Conservation (phyloP, 2,329 filamentous ascomycete genomes). For the Fusarium sp. region DNA sequence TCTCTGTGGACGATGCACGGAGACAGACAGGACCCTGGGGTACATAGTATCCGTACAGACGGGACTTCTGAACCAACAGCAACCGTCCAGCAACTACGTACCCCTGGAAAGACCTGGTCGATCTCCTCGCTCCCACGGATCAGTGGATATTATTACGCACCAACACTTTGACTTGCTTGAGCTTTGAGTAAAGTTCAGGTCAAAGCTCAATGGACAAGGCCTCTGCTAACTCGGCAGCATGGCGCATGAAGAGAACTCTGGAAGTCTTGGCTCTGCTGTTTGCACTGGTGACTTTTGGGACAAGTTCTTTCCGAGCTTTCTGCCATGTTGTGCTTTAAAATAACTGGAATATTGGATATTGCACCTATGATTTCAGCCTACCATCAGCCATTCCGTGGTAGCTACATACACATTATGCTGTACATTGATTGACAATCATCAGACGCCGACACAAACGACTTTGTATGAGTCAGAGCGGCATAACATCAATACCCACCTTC, state of each 20-base stretch:
- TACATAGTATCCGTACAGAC: slow-evolving; percentile 6
- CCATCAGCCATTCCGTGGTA: neutral
- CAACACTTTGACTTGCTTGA: slow-evolving; percentile 1
- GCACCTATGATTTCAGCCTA: slow-evolving; percentile 7
- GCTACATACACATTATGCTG: neutral
- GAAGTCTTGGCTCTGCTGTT: neutral
- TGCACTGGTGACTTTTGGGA: neutral
- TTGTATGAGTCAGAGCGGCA: neutral
- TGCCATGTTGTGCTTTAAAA: neutral
- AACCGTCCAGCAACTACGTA: slow-evolving; percentile 12
- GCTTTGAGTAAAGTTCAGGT: neutral
- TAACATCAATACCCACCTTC: neutral
- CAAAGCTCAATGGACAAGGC: neutral
- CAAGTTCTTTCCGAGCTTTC: neutral
- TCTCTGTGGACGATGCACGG: neutral
- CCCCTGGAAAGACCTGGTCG: slow-evolving; percentile 35
- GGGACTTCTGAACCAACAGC: slow-evolving; percentile 6
- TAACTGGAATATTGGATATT: neutral
- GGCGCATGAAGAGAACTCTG: neutral
- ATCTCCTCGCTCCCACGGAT: slow-evolving; percentile 28
- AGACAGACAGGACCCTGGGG: slow-evolving; percentile 15
- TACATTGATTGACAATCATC: slow-evolving; percentile 4
- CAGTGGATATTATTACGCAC: slow-evolving; percentile 1
- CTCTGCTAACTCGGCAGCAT: neutral
- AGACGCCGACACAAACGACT: slow-evolving; percentile 4